Evolutionary conservation across 352 stramenopile species (phyloP), one percentile per base, ranked within the genome.

Genomic region (Thalassiosira exigua): DNA sequence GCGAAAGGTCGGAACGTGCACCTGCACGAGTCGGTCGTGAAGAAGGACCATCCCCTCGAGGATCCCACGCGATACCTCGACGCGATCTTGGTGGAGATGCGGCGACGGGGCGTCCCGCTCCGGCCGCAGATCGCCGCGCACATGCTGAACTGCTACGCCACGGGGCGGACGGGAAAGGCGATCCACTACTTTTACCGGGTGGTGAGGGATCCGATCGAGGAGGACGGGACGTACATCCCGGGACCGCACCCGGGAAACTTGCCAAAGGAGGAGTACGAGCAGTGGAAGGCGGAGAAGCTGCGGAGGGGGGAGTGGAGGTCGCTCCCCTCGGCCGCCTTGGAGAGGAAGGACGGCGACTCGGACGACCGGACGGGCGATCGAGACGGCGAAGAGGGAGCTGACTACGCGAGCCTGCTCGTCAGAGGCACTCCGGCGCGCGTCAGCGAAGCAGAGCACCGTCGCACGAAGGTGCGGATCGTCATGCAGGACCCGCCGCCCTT

Each of bases 21-120:
- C 50, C 62, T 87, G 5, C 32, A 69, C 27, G 84, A 92, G 57
- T 72, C 75, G 3, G 36, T 65, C n/a, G 29, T 81, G 9, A 50
- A 82, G 11, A 82, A 92, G 72, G 81, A 83, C 17, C n/a, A n/a
- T n/a, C 52, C 71, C 52, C 80, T 92, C 29, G 87, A 92, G 57
- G 83, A 92, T 61, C 87, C 87, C 11, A 92, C 87, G 2, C 68
- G 84, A 29, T 92, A 86, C 69, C 67, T 92, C 3, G 87, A 92
- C 84, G 84, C 84, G 14, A 92, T 92, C 69, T 67, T 92, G 17
- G 41, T 92, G 21, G 90, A 93, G 44, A 93, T 93, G 87, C 72
- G 68, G 59, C 72, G 90, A 80, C 61, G 87, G 26, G 71, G 79
- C 26, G 80, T 90, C 7, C 29, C 72, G 14, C 69, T 93, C 11